These are phyloP conservation scores for Setaria viridis DNA, from an alignment of 202 grass and related monocot genomes.

Conservation along the genomic window DNA sequence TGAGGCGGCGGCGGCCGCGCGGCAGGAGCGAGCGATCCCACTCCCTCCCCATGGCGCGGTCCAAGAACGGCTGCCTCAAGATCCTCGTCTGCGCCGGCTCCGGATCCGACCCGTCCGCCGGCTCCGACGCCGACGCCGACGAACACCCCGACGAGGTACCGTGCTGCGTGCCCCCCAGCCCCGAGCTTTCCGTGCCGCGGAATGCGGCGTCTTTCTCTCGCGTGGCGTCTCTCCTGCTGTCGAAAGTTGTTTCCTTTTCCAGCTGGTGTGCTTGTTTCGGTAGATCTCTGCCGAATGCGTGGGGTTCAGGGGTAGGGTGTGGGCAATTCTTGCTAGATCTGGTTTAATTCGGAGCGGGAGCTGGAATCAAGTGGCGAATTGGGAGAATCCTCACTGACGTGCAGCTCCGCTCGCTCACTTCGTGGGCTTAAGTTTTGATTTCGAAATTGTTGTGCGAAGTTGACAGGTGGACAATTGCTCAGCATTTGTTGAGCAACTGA, in stretches of 20 bases:
- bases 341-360: background rate
- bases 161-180: background rate
- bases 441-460: background rate
- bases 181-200: background rate
- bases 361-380: background rate
- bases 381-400: conserved; percentile 1
- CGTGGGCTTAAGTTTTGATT: background rate
- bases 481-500: background rate
- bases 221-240: background rate
- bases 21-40: conserved; percentile 4
- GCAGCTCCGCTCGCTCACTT: background rate
- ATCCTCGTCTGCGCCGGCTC: conserved; percentile 83
- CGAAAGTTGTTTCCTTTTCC: conserved; percentile 26
- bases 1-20: conserved; percentile 1
- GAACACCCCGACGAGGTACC: conserved; percentile 64
- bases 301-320: background rate
- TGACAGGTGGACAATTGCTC: background rate
- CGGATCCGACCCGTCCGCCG: conserved; percentile 61
- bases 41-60: conserved; percentile 62
- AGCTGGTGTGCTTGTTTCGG: conserved; percentile 39
- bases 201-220: conserved; percentile 35
- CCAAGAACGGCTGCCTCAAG: conserved; percentile 85
- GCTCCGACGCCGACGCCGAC: conserved; percentile 54
- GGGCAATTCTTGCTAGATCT: conserved; percentile 43
- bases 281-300: conserved; percentile 47